A percentile compares a stretch with the other conserved stretches of the same genome.
Conservation (phyloP, 495 filamentous ascomycete genomes). For the Lasiosphaeriaceae sp. region DNA sequence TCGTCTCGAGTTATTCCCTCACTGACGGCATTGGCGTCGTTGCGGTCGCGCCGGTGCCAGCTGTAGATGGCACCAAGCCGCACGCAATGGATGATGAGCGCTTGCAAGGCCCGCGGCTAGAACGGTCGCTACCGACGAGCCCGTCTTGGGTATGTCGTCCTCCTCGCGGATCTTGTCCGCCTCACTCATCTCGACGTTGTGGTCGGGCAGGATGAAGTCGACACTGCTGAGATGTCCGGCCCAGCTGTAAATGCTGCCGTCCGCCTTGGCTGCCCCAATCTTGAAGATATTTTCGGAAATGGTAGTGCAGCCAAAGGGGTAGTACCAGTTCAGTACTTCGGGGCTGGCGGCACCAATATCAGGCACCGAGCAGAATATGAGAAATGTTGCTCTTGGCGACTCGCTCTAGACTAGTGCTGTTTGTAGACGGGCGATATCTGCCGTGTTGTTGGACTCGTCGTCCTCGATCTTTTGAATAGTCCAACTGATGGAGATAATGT, state of each 20-base stretch:
- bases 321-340: not conserved
- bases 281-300: not conserved
- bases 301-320: not conserved
- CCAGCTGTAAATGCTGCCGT: constrained; percentile 1
- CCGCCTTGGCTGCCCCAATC: constrained; percentile 11
- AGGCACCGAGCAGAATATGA: constrained; percentile 13
- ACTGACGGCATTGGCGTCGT: not conserved
- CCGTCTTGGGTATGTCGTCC: constrained; percentile 3
- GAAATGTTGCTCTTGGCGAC: not conserved
- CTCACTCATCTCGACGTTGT: not conserved
- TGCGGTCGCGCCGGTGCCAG: not conserved
- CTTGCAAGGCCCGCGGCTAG: constrained; percentile 12
- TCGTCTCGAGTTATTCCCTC: too few species aligned
- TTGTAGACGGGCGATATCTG: constrained; percentile 1
- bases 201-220: constrained; percentile 9
- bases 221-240: not conserved
- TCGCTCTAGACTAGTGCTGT: not conserved
- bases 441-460: constrained; percentile 1
- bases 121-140: constrained; percentile 13
- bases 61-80: constrained; percentile 3
- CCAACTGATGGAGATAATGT: constrained; percentile 20
- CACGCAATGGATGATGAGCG: constrained; percentile 10
- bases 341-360: constrained; percentile 2
- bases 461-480: constrained; percentile 6
- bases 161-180: not conserved